Evolutionary conservation across 2,329 filamentous ascomycete species (phyloP), one percentile per base, ranked within the genome.

Genomic region (Endoconidiophora laricicola): DNA sequence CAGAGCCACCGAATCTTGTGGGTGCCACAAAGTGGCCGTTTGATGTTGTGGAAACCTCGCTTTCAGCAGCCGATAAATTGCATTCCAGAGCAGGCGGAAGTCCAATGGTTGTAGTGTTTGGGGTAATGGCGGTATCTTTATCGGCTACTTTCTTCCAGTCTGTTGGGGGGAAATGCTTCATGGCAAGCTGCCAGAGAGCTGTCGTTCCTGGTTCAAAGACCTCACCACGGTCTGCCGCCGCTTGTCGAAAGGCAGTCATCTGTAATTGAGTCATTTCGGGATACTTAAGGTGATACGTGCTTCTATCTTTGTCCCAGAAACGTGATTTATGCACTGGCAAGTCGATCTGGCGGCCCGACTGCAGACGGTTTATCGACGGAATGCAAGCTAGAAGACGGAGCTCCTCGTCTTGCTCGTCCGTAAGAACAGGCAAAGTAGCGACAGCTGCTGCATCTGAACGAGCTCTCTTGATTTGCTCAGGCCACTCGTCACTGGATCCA

Each of bases 241-340:
- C 74, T n/a, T 67, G 60, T 16, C 66, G 62, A 59, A 78, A 79
- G 2, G 70, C 72, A 33, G 71, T 68, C 50, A 71, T 70, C 54
- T 81, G 76, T 5, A 75, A 64, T 50, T 74, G 69, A 0, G 72
- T 78, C 74, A 81, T 79, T 54, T 77, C 72, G 0, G 78, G 78
- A 56, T 81, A 81, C 46, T 73, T 60, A 3, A 78, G 65, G 55
- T 81, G 78, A 69, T 76, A 78, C 1, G 73, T 78, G 18, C 59
- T 64, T 50, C 65, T 65, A 55, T 79, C 70, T 42, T 67, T 65
- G 3, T 71, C 69, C 78, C 78, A 81, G 57, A 73, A 81, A 1
- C 67, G 66, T 5, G 65, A 67, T 55, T 79, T 78, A 55, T 69
- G 66, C 10, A 78, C 69, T 3, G 73, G 71, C 18, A 66, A 64